A percentile compares a stretch with the other conserved stretches of the same genome.
These are phyloP conservation scores for Rhytidhysteron rufulum DNA, from an alignment of 2,329 filamentous ascomycete species.

Conservation along the genomic window DNA sequence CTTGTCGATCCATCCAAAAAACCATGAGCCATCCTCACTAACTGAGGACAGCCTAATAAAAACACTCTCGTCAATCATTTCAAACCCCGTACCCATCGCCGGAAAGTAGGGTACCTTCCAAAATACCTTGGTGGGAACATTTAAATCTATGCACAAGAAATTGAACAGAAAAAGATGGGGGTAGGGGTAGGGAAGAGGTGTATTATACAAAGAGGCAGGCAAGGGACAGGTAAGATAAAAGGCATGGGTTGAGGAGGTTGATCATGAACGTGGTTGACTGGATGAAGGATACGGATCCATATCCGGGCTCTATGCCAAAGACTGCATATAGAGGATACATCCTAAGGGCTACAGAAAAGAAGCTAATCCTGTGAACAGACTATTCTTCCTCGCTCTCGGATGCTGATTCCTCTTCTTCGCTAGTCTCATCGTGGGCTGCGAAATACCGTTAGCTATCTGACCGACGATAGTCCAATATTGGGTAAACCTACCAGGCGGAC, in stretches of 20 bases:
- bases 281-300: no score
- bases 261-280: no score
- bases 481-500: constrained; percentile 32
- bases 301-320: no score
- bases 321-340: no score
- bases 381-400: constrained; percentile 51
- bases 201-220: constrained; percentile 12
- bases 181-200: constrained; percentile 5
- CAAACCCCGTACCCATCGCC: constrained; percentile 19
- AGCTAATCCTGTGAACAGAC: no score
- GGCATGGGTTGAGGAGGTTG: no score
- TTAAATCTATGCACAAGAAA: constrained; percentile 18
- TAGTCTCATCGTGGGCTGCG: constrained; percentile 43
- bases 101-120: constrained; percentile 9
- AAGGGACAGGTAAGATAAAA: no score
- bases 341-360: no score
- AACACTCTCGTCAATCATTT: constrained; percentile 19
- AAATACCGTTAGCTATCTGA: constrained; percentile 3
- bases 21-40: no score
- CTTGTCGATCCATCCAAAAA: no score
- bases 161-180: constrained; percentile 3
- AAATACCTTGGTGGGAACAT: no score
- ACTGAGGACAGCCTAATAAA: no score
- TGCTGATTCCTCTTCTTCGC: constrained; percentile 50
- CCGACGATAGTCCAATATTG: constrained; percentile 1